These are phyloP conservation scores for Nicotiana sylvestris DNA, from an alignment of 257 asterid species.

Conservation along the genomic window DNA sequence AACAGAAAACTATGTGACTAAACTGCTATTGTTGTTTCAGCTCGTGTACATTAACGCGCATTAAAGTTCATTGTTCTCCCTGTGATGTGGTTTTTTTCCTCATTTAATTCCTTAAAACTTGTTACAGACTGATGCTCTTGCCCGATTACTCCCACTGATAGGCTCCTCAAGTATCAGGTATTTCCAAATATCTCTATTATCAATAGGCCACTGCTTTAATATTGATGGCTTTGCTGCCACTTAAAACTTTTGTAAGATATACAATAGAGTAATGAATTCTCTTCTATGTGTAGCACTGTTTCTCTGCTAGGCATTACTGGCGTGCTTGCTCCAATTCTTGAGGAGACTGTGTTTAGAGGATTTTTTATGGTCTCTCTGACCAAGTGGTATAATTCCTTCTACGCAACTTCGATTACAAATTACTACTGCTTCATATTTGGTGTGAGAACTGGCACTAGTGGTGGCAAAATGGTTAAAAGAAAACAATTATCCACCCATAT, in stretches of 20 bases:
- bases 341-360: constrained; percentile 94
- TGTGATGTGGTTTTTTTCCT: neutral
- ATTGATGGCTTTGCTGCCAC: neutral
- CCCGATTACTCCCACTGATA: constrained; percentile 86
- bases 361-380: constrained; percentile 91
- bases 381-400: constrained; percentile 56
- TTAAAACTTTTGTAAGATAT: neutral
- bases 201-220: neutral
- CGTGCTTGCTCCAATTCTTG: constrained; percentile 92
- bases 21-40: neutral
- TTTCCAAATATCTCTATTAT: neutral
- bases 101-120: neutral
- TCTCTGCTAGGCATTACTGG: constrained; percentile 92
- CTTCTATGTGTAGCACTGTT: constrained; percentile 60
- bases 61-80: neutral
- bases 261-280: constrained; percentile 6
- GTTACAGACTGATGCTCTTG: constrained; percentile 87
- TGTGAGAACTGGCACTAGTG: neutral
- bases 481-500: too few relatives aligned
- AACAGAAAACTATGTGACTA: neutral
- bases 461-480: too few relatives aligned
- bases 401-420: neutral
- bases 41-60: neutral
- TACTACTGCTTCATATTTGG: neutral
- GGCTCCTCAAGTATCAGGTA: constrained; percentile 93